phyloP scores from a whole-genome alignment of 257 asterid genomes.

The Henckelia pumila region DNA sequence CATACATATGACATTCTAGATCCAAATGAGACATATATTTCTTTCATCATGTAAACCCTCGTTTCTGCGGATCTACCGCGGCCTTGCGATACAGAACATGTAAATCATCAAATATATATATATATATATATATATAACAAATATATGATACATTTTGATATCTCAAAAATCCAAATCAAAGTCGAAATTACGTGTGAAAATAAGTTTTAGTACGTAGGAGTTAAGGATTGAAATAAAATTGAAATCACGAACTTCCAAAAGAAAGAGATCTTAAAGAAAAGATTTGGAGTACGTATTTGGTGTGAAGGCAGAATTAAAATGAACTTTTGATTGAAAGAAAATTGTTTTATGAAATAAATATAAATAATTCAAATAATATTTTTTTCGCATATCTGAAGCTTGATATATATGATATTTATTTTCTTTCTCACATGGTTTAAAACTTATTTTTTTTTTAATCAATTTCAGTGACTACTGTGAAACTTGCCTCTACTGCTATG shows the following conservation, averaged over 20 bases:
- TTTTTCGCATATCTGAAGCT: not conserved
- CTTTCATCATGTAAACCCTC: not conserved
- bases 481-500: conserved; percentile 32
- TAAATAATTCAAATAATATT: not conserved
- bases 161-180: not conserved
- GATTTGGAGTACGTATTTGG: not conserved
- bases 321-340: not conserved
- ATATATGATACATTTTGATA: not conserved
- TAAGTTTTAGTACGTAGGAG: not conserved
- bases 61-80: not conserved
- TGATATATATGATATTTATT: not conserved
- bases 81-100: not conserved
- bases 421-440: not conserved
- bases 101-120: not conserved
- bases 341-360: not conserved
- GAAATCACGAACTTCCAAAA: no score
- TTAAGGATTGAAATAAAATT: no score
- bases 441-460: no score
- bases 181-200: no score
- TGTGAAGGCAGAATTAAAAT: no score
- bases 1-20: no score
- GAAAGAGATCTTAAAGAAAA: no score
- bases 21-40: not conserved
- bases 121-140: not conserved
- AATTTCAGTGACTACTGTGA: conserved; percentile 32